Percentiles rank a stretch among this genome's conserved stretches.
phyloP scores from a whole-genome alignment of 2,329 filamentous ascomycete genomes.

The Neopestalotiopsis clavispora region DNA sequence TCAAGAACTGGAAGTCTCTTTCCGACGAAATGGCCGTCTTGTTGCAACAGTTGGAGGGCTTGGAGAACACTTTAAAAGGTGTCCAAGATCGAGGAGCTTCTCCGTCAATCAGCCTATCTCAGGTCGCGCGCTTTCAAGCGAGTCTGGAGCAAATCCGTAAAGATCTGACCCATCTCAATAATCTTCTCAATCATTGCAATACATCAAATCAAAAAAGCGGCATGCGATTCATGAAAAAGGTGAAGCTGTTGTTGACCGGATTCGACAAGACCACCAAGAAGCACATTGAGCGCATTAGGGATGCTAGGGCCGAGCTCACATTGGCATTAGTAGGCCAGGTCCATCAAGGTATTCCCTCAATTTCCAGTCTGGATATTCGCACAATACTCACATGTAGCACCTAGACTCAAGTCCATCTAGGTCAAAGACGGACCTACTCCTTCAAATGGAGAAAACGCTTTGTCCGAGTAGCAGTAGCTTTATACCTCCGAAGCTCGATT shows the following conservation, averaged over 20 bases:
- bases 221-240: background rate
- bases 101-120: background rate
- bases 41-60: background rate
- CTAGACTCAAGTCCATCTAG: background rate
- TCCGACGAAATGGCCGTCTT: background rate
- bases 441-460: background rate
- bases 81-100: background rate
- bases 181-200: background rate
- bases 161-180: background rate
- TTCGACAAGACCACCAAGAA: background rate
- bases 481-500: background rate
- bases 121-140: background rate
- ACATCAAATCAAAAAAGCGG: background rate
- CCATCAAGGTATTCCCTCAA: background rate
- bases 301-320: background rate
- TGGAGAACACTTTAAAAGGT: background rate
- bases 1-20: background rate
- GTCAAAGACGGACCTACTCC: background rate
- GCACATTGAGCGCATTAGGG: background rate
- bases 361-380: background rate
- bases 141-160: background rate
- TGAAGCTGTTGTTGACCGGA: background rate
- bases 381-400: background rate
- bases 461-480: background rate
- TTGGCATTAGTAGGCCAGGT: background rate